Evolutionary conservation across 2,329 filamentous ascomycete species (phyloP).

Genomic region (Lachnellula arida): DNA sequence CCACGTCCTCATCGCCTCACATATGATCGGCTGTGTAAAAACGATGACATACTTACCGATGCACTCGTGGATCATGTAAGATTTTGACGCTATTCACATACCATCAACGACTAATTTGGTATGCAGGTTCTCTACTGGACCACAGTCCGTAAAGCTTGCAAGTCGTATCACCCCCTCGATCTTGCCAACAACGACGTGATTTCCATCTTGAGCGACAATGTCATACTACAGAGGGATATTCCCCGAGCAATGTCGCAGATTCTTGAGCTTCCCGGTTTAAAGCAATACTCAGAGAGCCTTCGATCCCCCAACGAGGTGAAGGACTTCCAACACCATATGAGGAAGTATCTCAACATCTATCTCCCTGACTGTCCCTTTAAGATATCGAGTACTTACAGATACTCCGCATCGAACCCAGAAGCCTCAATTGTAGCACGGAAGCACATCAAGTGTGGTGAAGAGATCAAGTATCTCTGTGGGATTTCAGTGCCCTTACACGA

Average conservation of each 20-base stretch:
- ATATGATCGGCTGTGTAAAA: slow-evolving; percentile 77
- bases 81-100: slow-evolving; percentile 1
- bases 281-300: slow-evolving; percentile 61
- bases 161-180: slow-evolving; percentile 75
- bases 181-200: slow-evolving; percentile 59
- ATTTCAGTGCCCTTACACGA: slow-evolving; percentile 86
- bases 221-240: slow-evolving; percentile 68
- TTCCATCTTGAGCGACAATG: slow-evolving; percentile 54
- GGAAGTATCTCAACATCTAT: slow-evolving; percentile 87
- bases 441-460: slow-evolving; percentile 71
- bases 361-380: slow-evolving; percentile 88
- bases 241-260: slow-evolving; percentile 64
- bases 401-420: slow-evolving; percentile 85
- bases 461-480: slow-evolving; percentile 82
- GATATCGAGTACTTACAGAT: slow-evolving; percentile 85
- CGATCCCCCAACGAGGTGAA: slow-evolving; percentile 72
- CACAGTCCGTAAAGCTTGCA: slow-evolving; percentile 84
- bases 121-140: slow-evolving; percentile 87
- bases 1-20: slow-evolving; percentile 58
- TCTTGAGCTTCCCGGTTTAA: slow-evolving; percentile 65
- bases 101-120: background rate
- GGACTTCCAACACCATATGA: slow-evolving; percentile 77
- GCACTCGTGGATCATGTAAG: slow-evolving; percentile 87
- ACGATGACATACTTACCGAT: slow-evolving; percentile 93
- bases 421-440: slow-evolving; percentile 77